Conservation (phyloP, 2,329 filamentous ascomycete species). For the Claviceps africana region DNA sequence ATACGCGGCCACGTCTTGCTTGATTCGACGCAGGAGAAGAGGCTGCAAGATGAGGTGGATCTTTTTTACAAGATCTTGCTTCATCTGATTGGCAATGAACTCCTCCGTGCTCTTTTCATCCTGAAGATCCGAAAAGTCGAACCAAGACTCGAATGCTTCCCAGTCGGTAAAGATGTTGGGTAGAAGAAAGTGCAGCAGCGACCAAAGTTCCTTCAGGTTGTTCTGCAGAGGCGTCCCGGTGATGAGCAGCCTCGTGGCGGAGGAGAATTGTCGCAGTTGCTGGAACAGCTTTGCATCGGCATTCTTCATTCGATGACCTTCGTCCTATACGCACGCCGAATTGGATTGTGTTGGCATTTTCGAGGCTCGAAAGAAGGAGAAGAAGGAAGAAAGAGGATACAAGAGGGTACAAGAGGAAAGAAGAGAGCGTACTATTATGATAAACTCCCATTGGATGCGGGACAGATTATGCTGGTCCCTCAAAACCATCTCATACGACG, state of each 20-base stretch:
- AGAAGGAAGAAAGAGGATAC: background rate
- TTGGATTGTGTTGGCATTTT: background rate
- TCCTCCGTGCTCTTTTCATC: slow-evolving; percentile 69
- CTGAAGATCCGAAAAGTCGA: slow-evolving; percentile 85
- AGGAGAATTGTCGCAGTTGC: slow-evolving; percentile 76
- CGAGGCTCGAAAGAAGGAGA: background rate
- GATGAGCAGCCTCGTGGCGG: slow-evolving; percentile 79
- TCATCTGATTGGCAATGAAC: slow-evolving; percentile 62
- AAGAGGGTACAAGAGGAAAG: background rate
- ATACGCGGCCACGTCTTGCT: slow-evolving; percentile 80
- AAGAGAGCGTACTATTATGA: slow-evolving; percentile 58
- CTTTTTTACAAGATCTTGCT: slow-evolving; percentile 44
- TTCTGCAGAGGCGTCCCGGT: slow-evolving; percentile 94
- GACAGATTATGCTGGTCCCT: slow-evolving; percentile 71
- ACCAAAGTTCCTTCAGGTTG: slow-evolving; percentile 91
- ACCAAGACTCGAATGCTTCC: slow-evolving; percentile 89
- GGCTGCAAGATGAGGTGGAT: slow-evolving; percentile 90
- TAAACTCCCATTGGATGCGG: slow-evolving; percentile 89
- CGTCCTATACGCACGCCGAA: slow-evolving; percentile 50
- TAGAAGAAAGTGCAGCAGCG: slow-evolving; percentile 80
- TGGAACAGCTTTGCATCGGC: slow-evolving; percentile 85
- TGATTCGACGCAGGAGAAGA: slow-evolving; percentile 73
- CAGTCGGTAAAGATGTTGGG: slow-evolving; percentile 88
- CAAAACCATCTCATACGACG: slow-evolving; percentile 92
- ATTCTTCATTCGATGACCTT: slow-evolving; percentile 95